phyloP scores from a whole-genome alignment of 2,329 filamentous ascomycete species.

The Phoma sp. region DNA sequence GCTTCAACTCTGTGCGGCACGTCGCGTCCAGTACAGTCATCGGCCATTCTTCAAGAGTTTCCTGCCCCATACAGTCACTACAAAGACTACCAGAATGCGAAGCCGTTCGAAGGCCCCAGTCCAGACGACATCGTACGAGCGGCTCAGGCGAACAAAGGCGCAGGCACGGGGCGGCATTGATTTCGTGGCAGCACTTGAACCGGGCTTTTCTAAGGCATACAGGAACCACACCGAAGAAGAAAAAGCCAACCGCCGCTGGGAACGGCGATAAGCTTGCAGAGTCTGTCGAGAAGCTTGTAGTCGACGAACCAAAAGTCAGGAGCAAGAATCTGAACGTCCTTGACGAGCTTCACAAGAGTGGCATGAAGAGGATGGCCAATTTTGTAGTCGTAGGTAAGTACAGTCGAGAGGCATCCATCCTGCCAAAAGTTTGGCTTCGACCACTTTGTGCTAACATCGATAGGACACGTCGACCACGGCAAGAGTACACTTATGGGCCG shows the following conservation, averaged over 20 bases:
- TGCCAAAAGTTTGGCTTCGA: not conserved
- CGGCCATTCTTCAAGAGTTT: constrained; percentile 23
- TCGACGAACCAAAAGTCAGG: constrained; percentile 63
- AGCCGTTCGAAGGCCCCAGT: constrained; percentile 83
- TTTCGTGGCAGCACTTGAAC: constrained; percentile 10
- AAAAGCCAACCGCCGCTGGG: constrained; percentile 18
- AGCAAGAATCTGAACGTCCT: constrained; percentile 86
- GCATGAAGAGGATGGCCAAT: constrained; percentile 81
- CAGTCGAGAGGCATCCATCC: not conserved
- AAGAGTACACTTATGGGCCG: constrained; percentile 98
- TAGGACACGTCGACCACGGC: constrained; percentile 94
- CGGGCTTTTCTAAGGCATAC: constrained; percentile 31
- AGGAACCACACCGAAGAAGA: constrained; percentile 40
- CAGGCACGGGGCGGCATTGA: constrained; percentile 48
- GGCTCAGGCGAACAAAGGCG: constrained; percentile 69
- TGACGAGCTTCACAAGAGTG: constrained; percentile 77
- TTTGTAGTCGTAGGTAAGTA: constrained; percentile 88
- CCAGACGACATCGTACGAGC: constrained; percentile 88
- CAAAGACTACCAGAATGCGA: constrained; percentile 52
- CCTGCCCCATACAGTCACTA: constrained; percentile 52
- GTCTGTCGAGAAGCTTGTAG: constrained; percentile 56
- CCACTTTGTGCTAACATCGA: constrained; percentile 8
- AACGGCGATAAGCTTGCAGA: constrained; percentile 51
- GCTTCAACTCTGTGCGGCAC: constrained; percentile 57
- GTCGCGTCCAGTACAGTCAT: constrained; percentile 2